Conservation (phyloP, 768 basidiomycete species). For the Royoungia palumana region DNA sequence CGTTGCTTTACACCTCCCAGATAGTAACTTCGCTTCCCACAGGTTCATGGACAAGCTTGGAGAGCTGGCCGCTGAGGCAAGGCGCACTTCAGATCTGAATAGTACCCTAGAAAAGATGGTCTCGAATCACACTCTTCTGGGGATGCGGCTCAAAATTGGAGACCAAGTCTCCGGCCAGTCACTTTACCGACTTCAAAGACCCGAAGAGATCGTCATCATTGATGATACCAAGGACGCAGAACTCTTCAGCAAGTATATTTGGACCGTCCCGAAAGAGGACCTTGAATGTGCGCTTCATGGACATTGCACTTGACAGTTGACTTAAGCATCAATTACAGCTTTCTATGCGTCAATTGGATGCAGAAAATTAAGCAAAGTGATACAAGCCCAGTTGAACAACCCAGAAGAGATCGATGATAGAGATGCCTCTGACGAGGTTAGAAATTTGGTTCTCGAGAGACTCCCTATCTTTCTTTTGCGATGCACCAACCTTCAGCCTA, state of each 20-base stretch:
- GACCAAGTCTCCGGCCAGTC: slow-evolving; percentile 8
- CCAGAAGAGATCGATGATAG: slow-evolving; percentile 45
- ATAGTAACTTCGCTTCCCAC: background rate
- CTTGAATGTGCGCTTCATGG: slow-evolving; percentile 59
- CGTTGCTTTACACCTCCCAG: background rate
- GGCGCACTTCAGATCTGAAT: slow-evolving; percentile 48
- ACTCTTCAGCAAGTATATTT: slow-evolving; percentile 67
- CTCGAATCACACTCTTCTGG: slow-evolving; percentile 64
- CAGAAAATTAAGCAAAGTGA: slow-evolving; percentile 58
- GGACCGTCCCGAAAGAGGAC: slow-evolving; percentile 84
- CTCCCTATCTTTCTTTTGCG: slow-evolving; percentile 87
- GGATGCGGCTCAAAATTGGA: slow-evolving; percentile 51
- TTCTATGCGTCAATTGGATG: slow-evolving; percentile 78
- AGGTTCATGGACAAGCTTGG: slow-evolving; percentile 80
- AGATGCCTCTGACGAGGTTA: slow-evolving; percentile 44
- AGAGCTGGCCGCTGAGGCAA: slow-evolving; percentile 77
- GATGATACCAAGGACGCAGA: slow-evolving; percentile 78
- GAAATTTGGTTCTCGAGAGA: slow-evolving; percentile 64
- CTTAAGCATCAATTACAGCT: slow-evolving; percentile 30
- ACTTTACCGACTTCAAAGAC: slow-evolving; percentile 55
- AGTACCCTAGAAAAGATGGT: slow-evolving; percentile 56
- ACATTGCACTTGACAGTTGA: background rate
- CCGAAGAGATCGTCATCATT: slow-evolving; percentile 70
- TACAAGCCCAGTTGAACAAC: slow-evolving; percentile 69
- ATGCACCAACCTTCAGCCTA: slow-evolving; percentile 58